Conservation (phyloP, 768 basidiomycete genomes). For the Naganishia antarctica region DNA sequence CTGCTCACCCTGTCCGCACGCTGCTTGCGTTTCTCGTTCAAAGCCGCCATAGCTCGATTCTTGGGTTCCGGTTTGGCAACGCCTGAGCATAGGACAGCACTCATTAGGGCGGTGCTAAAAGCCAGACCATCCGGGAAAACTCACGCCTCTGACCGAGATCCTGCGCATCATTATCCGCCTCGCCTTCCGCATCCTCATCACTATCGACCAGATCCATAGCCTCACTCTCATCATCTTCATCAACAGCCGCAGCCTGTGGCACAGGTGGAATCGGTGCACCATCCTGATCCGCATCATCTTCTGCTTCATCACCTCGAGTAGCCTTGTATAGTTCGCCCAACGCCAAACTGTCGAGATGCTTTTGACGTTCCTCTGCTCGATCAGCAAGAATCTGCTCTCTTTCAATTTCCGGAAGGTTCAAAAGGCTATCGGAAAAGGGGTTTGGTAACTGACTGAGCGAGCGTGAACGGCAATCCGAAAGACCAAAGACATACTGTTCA, state of each 20-base stretch:
- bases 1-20: conserved; percentile 17
- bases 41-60: conserved; percentile 17
- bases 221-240: conserved; percentile 36
- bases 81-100: too few relatives aligned
- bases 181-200: conserved; percentile 34
- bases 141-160: conserved; percentile 19
- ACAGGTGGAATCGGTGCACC: background rate
- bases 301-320: conserved; percentile 23
- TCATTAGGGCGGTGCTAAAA: too few relatives aligned
- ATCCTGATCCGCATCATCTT: conserved; percentile 8
- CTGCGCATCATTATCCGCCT: conserved; percentile 1
- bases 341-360: conserved; percentile 36
- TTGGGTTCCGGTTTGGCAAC: conserved; percentile 23
- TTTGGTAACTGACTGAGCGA: background rate
- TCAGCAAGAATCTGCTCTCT: conserved; percentile 79
- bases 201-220: conserved; percentile 43
- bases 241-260: conserved; percentile 7
- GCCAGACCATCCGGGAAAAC: too few relatives aligned
- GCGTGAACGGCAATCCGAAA: background rate
- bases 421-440: conserved; percentile 56
- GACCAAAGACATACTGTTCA: conserved; percentile 59
- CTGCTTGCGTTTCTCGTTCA: conserved; percentile 19
- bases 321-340: conserved; percentile 27
- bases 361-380: conserved; percentile 74
- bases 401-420: conserved; percentile 76